Evolutionary conservation across 257 asterid genomes (phyloP).

Genomic region (Mitragyna speciosa): DNA sequence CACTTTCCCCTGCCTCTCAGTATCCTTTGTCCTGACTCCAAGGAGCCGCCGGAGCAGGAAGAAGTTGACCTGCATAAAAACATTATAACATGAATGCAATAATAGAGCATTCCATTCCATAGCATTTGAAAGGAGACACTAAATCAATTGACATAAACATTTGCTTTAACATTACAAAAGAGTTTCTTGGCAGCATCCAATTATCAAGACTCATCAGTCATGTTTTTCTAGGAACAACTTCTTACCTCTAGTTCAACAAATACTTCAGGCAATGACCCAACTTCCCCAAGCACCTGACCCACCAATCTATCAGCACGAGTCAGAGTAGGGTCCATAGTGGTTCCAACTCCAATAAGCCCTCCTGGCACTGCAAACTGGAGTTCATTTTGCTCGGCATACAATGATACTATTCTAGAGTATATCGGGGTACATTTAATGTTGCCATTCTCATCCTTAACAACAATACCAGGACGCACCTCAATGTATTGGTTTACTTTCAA

Average conservation of each 20-base stretch:
- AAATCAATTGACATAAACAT: not conserved
- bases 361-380: conserved; percentile 98
- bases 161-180: not conserved
- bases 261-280: conserved; percentile 94
- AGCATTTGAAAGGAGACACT: not conserved
- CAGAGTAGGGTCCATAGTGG: conserved; percentile 97
- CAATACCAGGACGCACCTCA: conserved; percentile 99
- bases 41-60: conserved; percentile 78
- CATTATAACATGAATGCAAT: not conserved
- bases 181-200: not conserved
- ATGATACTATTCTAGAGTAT: conserved; percentile 85
- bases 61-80: conserved; percentile 68
- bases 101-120: not conserved
- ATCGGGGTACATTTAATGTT: conserved; percentile 90
- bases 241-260: conserved; percentile 86
- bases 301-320: conserved; percentile 99
- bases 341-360: conserved; percentile 98
- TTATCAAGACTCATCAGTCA: not conserved
- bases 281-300: conserved; percentile 99
- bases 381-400: conserved; percentile 93
- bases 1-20: conserved; percentile 89
- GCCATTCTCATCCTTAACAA: conserved; percentile 85
- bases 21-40: conserved; percentile 93
- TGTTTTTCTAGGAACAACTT: not conserved
- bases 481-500: conserved; percentile 79